Evolutionary conservation across 1,284 basidiomycete species (phyloP), one percentile per base, ranked within the genome.

Genomic region (Pyrrhoderma noxium): DNA sequence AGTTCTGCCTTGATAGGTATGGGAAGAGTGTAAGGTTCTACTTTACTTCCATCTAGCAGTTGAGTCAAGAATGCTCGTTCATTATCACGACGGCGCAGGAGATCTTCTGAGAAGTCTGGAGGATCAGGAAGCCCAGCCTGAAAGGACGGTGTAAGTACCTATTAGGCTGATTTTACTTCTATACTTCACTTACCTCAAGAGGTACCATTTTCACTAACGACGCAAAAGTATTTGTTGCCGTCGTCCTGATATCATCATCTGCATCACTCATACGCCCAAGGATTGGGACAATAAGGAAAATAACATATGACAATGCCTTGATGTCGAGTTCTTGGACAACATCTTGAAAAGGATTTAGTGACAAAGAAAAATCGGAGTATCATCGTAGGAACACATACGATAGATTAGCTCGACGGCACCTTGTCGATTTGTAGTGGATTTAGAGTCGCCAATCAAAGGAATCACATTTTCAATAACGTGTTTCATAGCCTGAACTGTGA

Each of bases 201-300:
- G 96, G 96, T 4, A 99, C 93, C 87, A 99, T 95, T 74, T 99
- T 98, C 60, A 99, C 90, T n/a, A 99, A 72, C 2, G 92, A 89
- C 0, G 96, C 96, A 65, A 99, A 99, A 0, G 94, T 96, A 62
- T 93, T 93, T 7, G 96, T 98, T 0, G 96, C 88, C 3, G 93
- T 83, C 36, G 95, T 81, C 18, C 96, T 85, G 44, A 96, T 86
- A 56, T 90, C 85, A 58, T 95, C 92, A 62, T 99, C 87, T 2
- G 82, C 65, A 67, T 99, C 96, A 58, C 93, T 97, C 96, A 99
- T 99, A 34, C 96, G 80, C 7, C 96, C 96, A 8, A 99, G 82
- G 3, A 98, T 81, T 0, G 96, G 96, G 0, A 99, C 94, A 45
- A 99, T 83, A 66, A 99, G 76, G 71, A 99, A 99, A 58, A 99